A percentile compares a stretch with the other conserved stretches of the same genome.
phyloP scores from a whole-genome alignment of 2,329 filamentous ascomycete genomes.

The Diplodia mutila region DNA sequence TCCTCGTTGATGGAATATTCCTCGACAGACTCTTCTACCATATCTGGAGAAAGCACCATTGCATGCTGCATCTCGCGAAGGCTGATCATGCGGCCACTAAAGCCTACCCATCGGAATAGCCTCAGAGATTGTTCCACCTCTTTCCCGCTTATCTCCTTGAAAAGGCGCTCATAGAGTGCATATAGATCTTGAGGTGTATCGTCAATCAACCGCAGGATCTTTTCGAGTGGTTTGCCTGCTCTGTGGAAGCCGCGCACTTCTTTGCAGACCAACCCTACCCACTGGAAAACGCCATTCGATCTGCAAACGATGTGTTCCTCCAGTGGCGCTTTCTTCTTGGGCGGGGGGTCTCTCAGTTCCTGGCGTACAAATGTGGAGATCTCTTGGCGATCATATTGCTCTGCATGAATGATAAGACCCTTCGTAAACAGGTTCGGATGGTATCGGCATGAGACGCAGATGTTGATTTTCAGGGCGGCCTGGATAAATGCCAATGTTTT shows the following conservation, averaged over 20 bases:
- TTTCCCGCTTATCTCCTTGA: neutral
- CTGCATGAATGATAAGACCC: neutral
- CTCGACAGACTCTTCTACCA: neutral
- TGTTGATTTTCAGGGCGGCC: neutral
- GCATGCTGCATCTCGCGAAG: neutral
- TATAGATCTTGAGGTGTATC: neutral
- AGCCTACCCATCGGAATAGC: neutral
- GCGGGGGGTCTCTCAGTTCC: neutral
- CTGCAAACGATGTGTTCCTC: neutral
- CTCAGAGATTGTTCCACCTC: neutral
- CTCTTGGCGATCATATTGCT: neutral
- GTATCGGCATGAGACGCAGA: neutral
- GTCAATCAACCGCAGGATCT: neutral
- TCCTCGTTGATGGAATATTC: neutral
- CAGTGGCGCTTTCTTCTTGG: neutral
- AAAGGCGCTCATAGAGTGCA: neutral
- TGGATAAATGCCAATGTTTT: too few relatives aligned
- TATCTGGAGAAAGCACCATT: neutral
- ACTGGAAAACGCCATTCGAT: neutral
- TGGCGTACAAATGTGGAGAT: neutral
- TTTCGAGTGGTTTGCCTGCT: neutral
- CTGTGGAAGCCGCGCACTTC: neutral
- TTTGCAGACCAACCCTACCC: neutral
- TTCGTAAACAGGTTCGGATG: neutral
- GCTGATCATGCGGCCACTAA: neutral